These are phyloP conservation scores for Asterochloris erici DNA, from an alignment of 139 green algal species.

Conservation along the genomic window DNA sequence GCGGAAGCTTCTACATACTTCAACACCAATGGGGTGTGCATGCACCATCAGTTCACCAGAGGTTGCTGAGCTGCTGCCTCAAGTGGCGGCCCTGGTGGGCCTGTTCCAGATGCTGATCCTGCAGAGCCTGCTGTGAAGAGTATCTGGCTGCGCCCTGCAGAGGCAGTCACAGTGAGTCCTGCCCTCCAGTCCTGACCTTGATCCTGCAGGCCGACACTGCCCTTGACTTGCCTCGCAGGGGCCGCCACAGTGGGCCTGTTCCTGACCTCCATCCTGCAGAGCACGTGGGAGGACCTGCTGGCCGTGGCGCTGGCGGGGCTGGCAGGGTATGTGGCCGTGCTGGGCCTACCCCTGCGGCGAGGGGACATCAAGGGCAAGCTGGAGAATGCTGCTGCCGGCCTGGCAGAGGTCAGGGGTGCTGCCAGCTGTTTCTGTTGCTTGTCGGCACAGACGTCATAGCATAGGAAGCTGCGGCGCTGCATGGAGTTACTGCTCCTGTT, in stretches of 20 bases:
- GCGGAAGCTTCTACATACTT: too few species aligned
- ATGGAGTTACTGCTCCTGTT: neutral
- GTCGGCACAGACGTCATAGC: neutral
- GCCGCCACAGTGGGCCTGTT: slow-evolving; percentile 54
- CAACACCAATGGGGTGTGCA: too few species aligned
- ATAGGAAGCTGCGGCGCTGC: neutral
- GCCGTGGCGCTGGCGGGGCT: slow-evolving; percentile 49
- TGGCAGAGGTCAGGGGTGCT: slow-evolving; percentile 35
- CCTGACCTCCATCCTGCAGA: slow-evolving; percentile 57
- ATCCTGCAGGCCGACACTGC: too few species aligned
- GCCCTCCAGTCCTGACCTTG: too few species aligned
- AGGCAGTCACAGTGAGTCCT: too few species aligned
- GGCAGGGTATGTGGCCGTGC: slow-evolving; percentile 69
- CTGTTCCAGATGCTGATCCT: too few species aligned
- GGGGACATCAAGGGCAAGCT: slow-evolving; percentile 85
- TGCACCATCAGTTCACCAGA: too few species aligned
- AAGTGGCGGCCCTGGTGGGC: too few species aligned
- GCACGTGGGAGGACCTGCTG: slow-evolving; percentile 79
- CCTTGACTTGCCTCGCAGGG: slow-evolving; percentile 16
- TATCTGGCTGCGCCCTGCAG: too few species aligned
- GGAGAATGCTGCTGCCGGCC: slow-evolving; percentile 41
- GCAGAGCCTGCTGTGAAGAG: too few species aligned
- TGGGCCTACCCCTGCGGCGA: slow-evolving; percentile 82
- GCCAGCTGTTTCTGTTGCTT: neutral
- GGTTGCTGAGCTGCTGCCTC: too few species aligned